Evolutionary conservation across 345 rosid species (phyloP), one percentile per base, ranked within the genome.

Genomic region (Triadica sebifera): DNA sequence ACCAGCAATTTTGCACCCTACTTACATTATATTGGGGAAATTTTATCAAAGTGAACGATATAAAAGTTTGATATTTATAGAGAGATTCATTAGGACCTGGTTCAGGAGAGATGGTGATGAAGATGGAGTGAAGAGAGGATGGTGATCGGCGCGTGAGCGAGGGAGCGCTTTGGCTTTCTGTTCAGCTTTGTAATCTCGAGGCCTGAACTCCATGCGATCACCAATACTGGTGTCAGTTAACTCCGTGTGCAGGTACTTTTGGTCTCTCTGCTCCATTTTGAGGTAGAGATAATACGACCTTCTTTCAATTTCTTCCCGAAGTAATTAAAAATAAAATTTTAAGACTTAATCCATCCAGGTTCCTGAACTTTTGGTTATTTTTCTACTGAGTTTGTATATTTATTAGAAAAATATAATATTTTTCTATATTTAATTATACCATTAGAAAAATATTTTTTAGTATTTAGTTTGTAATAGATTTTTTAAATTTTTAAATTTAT

Each of bases 141-240:
- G 93, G 34, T 65, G 63, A 10, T 71, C 81, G 69, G 84, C 82
- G 71, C 70, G 77, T 75, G 87, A 67, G 8, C 92, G 96, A 70
- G 79, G 87, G 29, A 94, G 89, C 75, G 81, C 75, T 73, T 77
- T 84, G 68, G 82, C 78, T 58, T 88, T 77, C 9, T 67, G 67
- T 50, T 87, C 86, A 55, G 81, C 82, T 25, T 41, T 73, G 80
- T 88, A 94, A 74, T 89, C 82, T 63, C 96, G 89, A 75, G 80
- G 81, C 69, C 93, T 82, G 87, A 90, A 92, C 84, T 90, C 93
- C 87, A 93, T 85, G 60, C 73, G 76, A 25, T 11, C 12, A 9
- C 19, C 39, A 6, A 37, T 62, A 20, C 67, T 43, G 29, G 51
- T 50, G 7, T 51, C 11, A 1, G 4, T 13, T 47, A 49, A 22